Evolutionary conservation across 805 yeast genomes (phyloP).

Genomic region (Metschnikowia proteae): DNA sequence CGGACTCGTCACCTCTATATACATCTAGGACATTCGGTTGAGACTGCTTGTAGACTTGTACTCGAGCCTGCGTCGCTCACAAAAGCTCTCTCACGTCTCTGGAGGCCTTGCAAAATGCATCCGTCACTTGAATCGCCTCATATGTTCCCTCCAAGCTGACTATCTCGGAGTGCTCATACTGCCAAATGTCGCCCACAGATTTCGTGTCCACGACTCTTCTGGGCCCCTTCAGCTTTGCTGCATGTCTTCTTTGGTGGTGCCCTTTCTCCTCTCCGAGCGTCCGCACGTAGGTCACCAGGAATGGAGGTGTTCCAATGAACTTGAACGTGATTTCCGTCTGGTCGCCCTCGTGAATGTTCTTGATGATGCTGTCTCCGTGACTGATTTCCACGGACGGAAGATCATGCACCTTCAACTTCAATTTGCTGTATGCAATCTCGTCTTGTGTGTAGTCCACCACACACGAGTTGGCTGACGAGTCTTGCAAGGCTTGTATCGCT

Average conservation of each 20-base stretch:
- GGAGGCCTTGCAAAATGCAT: constrained; percentile 60
- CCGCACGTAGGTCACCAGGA: constrained; percentile 78
- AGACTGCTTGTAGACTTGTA: too few species aligned
- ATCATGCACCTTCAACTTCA: constrained; percentile 39
- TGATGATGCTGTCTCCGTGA: constrained; percentile 70
- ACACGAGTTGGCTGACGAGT: constrained; percentile 70
- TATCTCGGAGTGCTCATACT: constrained; percentile 61
- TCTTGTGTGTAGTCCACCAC: constrained; percentile 50
- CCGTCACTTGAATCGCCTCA: constrained; percentile 87
- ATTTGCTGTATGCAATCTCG: constrained; percentile 29
- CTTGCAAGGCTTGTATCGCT: constrained; percentile 63
- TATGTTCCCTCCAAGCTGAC: constrained; percentile 91
- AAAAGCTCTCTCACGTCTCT: constrained; percentile 16
- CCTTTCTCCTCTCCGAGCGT: constrained; percentile 42
- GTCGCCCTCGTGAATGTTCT: constrained; percentile 92
- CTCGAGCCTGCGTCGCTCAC: background rate
- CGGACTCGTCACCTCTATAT: background rate
- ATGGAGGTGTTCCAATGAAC: constrained; percentile 89
- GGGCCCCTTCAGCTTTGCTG: background rate
- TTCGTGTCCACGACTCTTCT: constrained; percentile 44
- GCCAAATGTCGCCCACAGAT: constrained; percentile 68
- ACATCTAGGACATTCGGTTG: too few species aligned
- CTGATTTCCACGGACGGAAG: constrained; percentile 76
- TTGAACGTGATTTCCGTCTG: constrained; percentile 81
- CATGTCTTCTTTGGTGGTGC: constrained; percentile 12